A percentile compares a stretch with the other conserved stretches of the same genome.
These are phyloP conservation scores for Camellia sinensis DNA, from an alignment of 148 eudicot genomes.

Conservation along the genomic window DNA sequence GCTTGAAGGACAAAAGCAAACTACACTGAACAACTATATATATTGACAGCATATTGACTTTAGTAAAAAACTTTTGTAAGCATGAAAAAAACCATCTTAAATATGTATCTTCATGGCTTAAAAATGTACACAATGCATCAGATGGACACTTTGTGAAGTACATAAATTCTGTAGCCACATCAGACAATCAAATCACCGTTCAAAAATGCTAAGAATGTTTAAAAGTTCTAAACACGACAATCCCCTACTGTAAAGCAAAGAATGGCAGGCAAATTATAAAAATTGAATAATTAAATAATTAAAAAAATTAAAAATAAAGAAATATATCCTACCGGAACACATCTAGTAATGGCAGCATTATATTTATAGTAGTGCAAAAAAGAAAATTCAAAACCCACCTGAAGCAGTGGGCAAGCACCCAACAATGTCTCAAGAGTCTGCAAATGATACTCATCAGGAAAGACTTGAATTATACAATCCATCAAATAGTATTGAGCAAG, in stretches of 20 bases:
- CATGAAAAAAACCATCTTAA: too few species aligned
- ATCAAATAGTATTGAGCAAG: slow-evolving; percentile 90
- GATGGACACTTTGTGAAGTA: background rate
- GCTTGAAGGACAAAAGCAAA: background rate
- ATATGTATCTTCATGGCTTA: background rate
- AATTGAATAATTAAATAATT: too few species aligned
- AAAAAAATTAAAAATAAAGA: background rate
- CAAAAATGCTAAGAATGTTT: too few species aligned
- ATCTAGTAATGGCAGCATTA: background rate
- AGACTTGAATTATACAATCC: slow-evolving; percentile 98
- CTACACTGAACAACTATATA: background rate
- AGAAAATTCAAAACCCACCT: slow-evolving; percentile 42
- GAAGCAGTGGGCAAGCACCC: slow-evolving; percentile 91
- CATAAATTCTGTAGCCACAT: background rate
- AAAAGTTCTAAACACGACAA: background rate
- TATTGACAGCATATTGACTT: too few species aligned
- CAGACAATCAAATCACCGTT: background rate
- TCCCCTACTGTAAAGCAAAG: background rate
- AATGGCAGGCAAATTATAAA: background rate
- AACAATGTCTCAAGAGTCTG: slow-evolving; percentile 87
- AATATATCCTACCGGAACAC: background rate
- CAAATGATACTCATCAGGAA: slow-evolving; percentile 95
- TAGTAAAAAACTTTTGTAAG: too few species aligned
- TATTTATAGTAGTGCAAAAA: background rate
- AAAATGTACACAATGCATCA: background rate